phyloP scores from a whole-genome alignment of 2,329 filamentous ascomycete species.

The Neospermospora avenae region DNA sequence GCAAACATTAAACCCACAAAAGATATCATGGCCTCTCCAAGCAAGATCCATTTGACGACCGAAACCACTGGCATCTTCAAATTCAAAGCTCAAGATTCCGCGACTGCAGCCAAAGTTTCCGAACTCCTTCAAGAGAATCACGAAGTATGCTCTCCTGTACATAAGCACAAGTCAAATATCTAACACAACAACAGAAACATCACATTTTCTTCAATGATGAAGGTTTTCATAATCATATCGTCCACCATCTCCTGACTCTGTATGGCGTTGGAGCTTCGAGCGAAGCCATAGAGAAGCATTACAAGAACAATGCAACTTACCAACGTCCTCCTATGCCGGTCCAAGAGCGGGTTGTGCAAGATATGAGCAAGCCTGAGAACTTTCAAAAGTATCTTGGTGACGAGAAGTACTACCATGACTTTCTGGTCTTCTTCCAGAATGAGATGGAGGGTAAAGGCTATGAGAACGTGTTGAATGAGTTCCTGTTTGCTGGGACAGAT shows the following conservation, averaged over 20 bases:
- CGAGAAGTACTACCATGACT: slow-evolving; percentile 66
- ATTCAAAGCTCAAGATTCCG: slow-evolving; percentile 47
- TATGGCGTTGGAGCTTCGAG: slow-evolving; percentile 70
- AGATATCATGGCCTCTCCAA: slow-evolving; percentile 20
- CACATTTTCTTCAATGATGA: slow-evolving; percentile 77
- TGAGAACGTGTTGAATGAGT: slow-evolving; percentile 59
- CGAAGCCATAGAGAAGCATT: slow-evolving; percentile 58
- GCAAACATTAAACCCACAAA: slow-evolving; percentile 9
- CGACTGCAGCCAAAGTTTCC: slow-evolving; percentile 59
- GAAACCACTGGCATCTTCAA: slow-evolving; percentile 50
- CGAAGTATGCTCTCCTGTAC: slow-evolving; percentile 39
- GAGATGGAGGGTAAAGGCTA: slow-evolving; percentile 67
- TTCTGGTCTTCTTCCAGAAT: slow-evolving; percentile 70
- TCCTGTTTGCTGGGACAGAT: slow-evolving; percentile 65
- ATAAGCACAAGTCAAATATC: neutral
- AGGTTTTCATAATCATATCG: slow-evolving; percentile 83
- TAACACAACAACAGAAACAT: slow-evolving; percentile 48
- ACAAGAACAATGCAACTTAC: slow-evolving; percentile 61
- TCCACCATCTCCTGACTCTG: slow-evolving; percentile 71
- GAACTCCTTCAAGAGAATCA: slow-evolving; percentile 75
- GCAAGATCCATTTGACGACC: slow-evolving; percentile 46
- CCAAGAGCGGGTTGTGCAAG: slow-evolving; percentile 49
- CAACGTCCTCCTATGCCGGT: slow-evolving; percentile 54
- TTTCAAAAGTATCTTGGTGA: slow-evolving; percentile 62
- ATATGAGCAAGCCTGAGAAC: slow-evolving; percentile 45